Percentiles rank a stretch among this genome's conserved stretches.
Conservation (phyloP, 2,329 filamentous ascomycete species). For the Arachnomyces sp. region DNA sequence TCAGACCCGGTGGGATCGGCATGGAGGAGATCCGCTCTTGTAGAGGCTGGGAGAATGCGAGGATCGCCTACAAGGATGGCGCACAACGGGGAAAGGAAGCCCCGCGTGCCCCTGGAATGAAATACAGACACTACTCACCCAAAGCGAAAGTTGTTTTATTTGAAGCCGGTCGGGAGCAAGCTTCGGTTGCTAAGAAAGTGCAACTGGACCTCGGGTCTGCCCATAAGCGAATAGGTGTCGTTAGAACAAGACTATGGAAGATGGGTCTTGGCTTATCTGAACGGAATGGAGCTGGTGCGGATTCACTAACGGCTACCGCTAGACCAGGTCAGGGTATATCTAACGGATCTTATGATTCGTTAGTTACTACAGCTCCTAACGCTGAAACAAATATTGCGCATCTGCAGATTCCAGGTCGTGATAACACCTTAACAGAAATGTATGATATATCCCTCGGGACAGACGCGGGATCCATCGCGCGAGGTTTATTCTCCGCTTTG, state of each 20-base stretch:
- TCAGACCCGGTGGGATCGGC: conserved; percentile 79
- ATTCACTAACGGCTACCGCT: conserved; percentile 8
- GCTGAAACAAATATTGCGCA: conserved; percentile 13
- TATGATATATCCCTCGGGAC: conserved; percentile 67
- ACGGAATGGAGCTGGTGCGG: conserved; percentile 19
- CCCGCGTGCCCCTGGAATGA: conserved; percentile 92
- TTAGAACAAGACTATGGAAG: conserved; percentile 26
- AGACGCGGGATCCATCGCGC: conserved; percentile 65
- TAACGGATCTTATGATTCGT: too few species aligned
- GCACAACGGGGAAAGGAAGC: conserved; percentile 55
- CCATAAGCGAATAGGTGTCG: conserved; percentile 24
- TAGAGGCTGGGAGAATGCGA: conserved; percentile 71
- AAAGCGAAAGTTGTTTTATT: conserved; percentile 78
- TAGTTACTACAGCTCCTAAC: too few species aligned
- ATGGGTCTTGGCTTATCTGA: conserved; percentile 6
- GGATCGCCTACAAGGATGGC: conserved; percentile 69
- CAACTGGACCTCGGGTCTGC: conserved; percentile 29
- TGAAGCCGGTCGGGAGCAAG: conserved; percentile 45
- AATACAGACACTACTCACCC: conserved; percentile 96
- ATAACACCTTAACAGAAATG: conserved; percentile 26
- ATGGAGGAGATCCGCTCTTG: conserved; percentile 68
- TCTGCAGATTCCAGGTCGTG: conserved; percentile 22
- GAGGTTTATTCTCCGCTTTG: conserved; percentile 79
- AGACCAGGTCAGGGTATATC: too few species aligned
- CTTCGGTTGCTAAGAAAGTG: conserved; percentile 24